Conservation (phyloP, 179 eudicot species). For the Monotropa hypopitys region DNA sequence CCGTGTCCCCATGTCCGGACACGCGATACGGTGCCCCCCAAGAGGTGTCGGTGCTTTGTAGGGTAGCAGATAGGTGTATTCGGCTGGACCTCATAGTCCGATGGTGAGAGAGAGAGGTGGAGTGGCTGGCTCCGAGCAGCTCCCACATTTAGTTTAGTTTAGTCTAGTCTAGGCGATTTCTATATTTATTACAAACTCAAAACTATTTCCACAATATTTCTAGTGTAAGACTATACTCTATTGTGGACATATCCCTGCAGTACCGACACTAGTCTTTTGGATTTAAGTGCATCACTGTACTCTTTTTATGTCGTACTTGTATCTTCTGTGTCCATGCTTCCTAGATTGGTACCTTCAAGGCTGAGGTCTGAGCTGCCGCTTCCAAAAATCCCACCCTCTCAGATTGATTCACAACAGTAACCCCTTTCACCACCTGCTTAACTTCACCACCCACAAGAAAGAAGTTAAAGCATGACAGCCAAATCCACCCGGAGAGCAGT, state of each 20-base stretch:
- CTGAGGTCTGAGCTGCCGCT: not conserved
- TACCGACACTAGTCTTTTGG: not conserved
- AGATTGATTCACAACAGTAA: not conserved
- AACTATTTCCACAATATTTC: not conserved
- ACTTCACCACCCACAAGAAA: not conserved
- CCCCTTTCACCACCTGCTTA: not conserved
- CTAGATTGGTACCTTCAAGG: not conserved
- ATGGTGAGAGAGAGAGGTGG: too few species aligned
- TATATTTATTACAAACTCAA: too few species aligned
- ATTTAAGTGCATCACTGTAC: not conserved
- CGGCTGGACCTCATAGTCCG: too few species aligned
- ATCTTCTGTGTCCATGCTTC: not conserved
- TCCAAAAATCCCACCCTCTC: too few species aligned
- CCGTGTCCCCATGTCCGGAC: too few species aligned
- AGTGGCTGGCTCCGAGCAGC: too few species aligned
- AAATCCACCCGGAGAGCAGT: not conserved
- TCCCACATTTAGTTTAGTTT: not conserved
- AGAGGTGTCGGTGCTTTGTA: too few species aligned
- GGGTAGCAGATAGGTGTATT: too few species aligned
- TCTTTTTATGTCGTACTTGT: not conserved
- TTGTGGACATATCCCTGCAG: not conserved
- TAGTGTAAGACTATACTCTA: not conserved
- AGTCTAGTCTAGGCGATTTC: not conserved
- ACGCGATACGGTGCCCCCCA: too few species aligned
- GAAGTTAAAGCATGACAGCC: not conserved